These are phyloP conservation scores for Mycena sanguinolenta DNA, from an alignment of 768 basidiomycete genomes.

Conservation along the genomic window DNA sequence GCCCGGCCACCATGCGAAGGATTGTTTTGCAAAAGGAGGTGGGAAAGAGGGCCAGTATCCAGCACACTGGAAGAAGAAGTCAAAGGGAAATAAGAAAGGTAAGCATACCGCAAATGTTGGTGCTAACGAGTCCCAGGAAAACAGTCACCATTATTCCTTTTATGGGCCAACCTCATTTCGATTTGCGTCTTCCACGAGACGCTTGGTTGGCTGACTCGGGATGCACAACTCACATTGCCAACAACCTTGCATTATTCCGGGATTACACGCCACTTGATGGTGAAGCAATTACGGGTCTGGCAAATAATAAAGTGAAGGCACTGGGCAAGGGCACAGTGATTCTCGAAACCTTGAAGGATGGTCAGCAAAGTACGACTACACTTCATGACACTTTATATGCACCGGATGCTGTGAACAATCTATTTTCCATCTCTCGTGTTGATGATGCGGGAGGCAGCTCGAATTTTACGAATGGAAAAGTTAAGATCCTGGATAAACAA, in stretches of 20 bases:
- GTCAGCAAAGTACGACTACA: neutral
- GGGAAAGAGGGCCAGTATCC: constrained; percentile 20
- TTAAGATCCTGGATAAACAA: neutral
- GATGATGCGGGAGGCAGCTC: neutral
- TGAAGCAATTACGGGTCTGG: constrained; percentile 12
- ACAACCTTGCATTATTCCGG: constrained; percentile 6
- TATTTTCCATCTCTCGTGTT: constrained; percentile 5
- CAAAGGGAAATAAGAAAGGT: constrained; percentile 8
- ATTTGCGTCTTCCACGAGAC: constrained; percentile 12
- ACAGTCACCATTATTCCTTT: constrained; percentile 4
- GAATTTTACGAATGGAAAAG: constrained; percentile 1
- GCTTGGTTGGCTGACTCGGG: constrained; percentile 18
- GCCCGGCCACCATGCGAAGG: constrained; percentile 11
- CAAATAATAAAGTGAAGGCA: neutral
- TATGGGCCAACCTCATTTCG: constrained; percentile 5
- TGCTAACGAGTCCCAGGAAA: neutral
- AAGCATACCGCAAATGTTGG: constrained; percentile 13
- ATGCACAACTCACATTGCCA: constrained; percentile 18
- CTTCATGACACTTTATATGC: constrained; percentile 9
- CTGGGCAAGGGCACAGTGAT: constrained; percentile 14
- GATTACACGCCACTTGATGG: constrained; percentile 7
- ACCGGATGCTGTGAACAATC: neutral
- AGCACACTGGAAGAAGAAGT: constrained; percentile 5
- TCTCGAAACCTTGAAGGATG: constrained; percentile 5
- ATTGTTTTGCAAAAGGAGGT: constrained; percentile 17